Percentiles rank a stretch among this genome's conserved stretches.
These are phyloP conservation scores for Chenopodium suecicum DNA, from an alignment of 148 eudicot species.

Conservation along the genomic window DNA sequence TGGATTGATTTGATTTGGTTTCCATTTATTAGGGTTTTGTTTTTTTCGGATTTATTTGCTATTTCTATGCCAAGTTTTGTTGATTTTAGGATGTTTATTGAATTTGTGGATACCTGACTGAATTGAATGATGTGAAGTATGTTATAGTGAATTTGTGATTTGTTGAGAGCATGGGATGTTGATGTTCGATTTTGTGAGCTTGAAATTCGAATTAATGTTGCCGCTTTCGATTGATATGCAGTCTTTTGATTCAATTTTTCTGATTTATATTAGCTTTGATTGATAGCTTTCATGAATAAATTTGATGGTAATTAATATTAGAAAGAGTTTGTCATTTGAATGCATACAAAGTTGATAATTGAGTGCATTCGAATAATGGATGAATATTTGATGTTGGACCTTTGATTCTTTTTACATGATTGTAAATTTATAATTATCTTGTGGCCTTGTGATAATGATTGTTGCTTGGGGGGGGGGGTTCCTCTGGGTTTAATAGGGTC, in stretches of 20 bases:
- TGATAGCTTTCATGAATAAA: not conserved
- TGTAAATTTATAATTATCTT: too few relatives aligned
- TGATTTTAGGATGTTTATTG: not conserved
- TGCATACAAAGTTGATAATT: not conserved
- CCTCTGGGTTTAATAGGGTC: too few relatives aligned
- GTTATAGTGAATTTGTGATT: not conserved
- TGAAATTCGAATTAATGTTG: not conserved
- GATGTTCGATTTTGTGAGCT: not conserved
- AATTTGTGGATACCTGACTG: not conserved
- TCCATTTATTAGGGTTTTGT: not conserved
- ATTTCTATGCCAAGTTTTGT: not conserved
- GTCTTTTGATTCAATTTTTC: not conserved
- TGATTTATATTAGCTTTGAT: not conserved
- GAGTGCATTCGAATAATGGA: not conserved
- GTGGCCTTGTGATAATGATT: not conserved
- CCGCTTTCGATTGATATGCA: not conserved
- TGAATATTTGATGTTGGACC: slow-evolving; percentile 3
- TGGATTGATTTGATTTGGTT: not conserved
- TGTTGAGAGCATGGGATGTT: not conserved
- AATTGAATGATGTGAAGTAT: too few relatives aligned
- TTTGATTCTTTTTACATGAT: not conserved
- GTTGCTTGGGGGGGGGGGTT: not conserved
- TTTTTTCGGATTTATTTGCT: not conserved
- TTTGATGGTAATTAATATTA: not conserved
- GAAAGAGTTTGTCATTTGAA: not conserved